Evolutionary conservation across 2,329 filamentous ascomycete genomes (phyloP).

Genomic region (Hortaea werneckii): DNA sequence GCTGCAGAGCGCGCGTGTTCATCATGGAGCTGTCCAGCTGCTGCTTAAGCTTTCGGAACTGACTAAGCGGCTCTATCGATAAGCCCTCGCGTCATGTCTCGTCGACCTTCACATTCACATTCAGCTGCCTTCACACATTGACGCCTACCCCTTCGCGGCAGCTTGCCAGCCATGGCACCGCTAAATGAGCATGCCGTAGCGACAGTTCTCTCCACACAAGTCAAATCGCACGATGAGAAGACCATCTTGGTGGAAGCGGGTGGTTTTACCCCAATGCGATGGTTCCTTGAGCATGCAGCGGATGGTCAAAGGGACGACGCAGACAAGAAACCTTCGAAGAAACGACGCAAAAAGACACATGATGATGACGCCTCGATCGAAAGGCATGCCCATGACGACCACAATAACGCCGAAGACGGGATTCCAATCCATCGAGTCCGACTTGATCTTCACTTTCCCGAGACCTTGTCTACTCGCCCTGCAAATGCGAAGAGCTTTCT

Average conservation of each 20-base stretch:
- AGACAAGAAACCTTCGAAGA: slow-evolving; percentile 13
- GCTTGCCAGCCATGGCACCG: slow-evolving; percentile 3
- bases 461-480: slow-evolving; percentile 7
- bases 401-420: not conserved
- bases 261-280: slow-evolving; percentile 19
- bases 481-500: slow-evolving; percentile 5
- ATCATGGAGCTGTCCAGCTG: no score
- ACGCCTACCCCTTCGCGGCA: no score
- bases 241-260: slow-evolving; percentile 24
- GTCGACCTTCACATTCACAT: no score
- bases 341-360: slow-evolving; percentile 11
- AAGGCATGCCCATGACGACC: not conserved
- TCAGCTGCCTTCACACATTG: no score
- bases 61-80: no score
- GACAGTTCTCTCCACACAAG: slow-evolving; percentile 18
- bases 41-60: no score
- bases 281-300: slow-evolving; percentile 20
- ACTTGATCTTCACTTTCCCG: slow-evolving; percentile 21
- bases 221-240: slow-evolving; percentile 15
- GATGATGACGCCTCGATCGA: not conserved
- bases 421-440: slow-evolving; percentile 18
- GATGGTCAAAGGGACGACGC: slow-evolving; percentile 3
- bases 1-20: no score
- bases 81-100: no score
- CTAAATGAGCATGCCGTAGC: slow-evolving; percentile 12